Base-by-base conservation (phyloP, 371 early-diverging fungal species). In the Mortierella sp. region DNA sequence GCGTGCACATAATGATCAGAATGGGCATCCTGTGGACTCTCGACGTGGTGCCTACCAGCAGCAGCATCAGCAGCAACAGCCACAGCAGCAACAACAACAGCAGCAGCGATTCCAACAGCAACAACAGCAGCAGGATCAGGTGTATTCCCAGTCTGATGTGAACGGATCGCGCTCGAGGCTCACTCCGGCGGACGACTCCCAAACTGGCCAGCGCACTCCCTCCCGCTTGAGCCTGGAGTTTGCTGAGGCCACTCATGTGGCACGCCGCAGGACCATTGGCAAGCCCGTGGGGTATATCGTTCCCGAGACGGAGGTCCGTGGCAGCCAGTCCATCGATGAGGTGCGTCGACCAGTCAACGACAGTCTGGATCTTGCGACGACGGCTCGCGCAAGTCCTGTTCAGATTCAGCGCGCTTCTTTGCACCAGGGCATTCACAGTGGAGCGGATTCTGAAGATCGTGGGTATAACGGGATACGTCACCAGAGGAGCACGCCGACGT, bases 241-340 rank as follows among this genome's bases (percentile, higher is more conserved):
- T 31, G 45, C 40, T 3, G 82, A 81, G 31, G 45, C 74, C 2
- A 68, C 65, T 2, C 70, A 73, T 41, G 50, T 66, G 5, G 77
- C 74, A 0, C 82, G 82, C 50, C 82, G 82, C 16, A 66, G 77
- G 48, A 81, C 82, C 1, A 71, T 77, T 4, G 82, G 82, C 22
- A 81, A 77, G 48, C 82, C 82, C 10, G 70, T 58, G 5, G 77
- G 74, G 7, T 81, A 65, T 61, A 48, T 45, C 16, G 63, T 66
- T 16, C 82, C 65, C 0, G 82, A 77, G 4, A 11, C 77, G 0
- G 81, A 80, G 31, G 16, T 55, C 26, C 73, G 66, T n/a, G 64
- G 61, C 1, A 40, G 53, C 1, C 31, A 43, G 24, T 63, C 73
- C 3, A 61, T 45, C 39, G 73, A 71, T 41, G 78, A 68, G 24